Conservation (phyloP, 2,329 filamentous ascomycete genomes). For the Colletotrichum shisoi region DNA sequence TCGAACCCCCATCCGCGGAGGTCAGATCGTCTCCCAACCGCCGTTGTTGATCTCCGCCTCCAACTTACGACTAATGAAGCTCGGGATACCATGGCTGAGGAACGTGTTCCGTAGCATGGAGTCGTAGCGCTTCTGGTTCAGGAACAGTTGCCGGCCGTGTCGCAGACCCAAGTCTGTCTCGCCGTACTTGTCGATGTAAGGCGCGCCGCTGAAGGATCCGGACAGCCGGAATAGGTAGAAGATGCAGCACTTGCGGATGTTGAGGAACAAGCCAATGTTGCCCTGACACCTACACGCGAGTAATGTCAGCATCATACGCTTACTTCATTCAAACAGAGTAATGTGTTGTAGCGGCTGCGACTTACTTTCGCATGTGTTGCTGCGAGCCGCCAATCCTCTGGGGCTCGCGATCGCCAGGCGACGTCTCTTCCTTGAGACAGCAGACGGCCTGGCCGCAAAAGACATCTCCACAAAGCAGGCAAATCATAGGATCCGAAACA, state of each 20-base stretch:
- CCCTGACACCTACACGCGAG: slow-evolving; percentile 74
- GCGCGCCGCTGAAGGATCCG: slow-evolving; percentile 85
- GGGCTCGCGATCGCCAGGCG: slow-evolving; percentile 52
- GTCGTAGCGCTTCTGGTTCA: slow-evolving; percentile 95
- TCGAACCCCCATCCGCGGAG: too few species aligned
- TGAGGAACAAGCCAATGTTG: slow-evolving; percentile 92
- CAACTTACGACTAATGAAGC: slow-evolving; percentile 85
- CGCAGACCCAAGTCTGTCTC: slow-evolving; percentile 92
- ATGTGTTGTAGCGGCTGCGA: slow-evolving; percentile 41
- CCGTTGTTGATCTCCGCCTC: slow-evolving; percentile 97
- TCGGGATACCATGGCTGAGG: slow-evolving; percentile 86
- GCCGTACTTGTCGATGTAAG: slow-evolving; percentile 94
- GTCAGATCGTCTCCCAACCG: slow-evolving; percentile 86
- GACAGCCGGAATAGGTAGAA: slow-evolving; percentile 83
- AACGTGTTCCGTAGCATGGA: slow-evolving; percentile 84
- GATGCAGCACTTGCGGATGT: slow-evolving; percentile 93
- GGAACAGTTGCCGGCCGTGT: slow-evolving; percentile 85
- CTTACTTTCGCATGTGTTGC: slow-evolving; percentile 86
- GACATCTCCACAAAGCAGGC: slow-evolving; percentile 94
- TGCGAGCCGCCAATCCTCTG: slow-evolving; percentile 80
- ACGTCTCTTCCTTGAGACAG: slow-evolving; percentile 73
- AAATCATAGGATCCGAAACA: slow-evolving; percentile 87
- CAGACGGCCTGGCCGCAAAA: slow-evolving; percentile 95
- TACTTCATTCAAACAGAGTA: not conserved
- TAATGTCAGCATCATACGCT: not conserved